Evolutionary conservation across 768 basidiomycete genomes (phyloP).

Genomic region (Boletus rufocinnamomeus): DNA sequence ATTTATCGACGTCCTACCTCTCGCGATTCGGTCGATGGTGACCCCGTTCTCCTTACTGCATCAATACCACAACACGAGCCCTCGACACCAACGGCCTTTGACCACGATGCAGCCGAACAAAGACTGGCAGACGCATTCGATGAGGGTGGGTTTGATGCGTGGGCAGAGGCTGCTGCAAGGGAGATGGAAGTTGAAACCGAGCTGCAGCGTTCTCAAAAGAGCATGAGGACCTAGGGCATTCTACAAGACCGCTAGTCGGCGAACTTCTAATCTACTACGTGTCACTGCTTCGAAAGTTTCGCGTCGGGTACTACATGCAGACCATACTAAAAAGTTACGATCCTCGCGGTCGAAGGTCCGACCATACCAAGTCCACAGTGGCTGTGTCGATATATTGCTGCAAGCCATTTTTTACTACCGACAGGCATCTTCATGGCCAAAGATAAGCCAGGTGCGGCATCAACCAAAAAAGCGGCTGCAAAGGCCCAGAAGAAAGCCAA

Average conservation of each 20-base stretch:
- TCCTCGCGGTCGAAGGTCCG: no score
- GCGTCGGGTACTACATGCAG: no score
- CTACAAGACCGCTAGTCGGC: no score
- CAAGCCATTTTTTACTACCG: no score
- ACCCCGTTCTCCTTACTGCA: neutral
- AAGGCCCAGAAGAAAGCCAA: conserved; percentile 72
- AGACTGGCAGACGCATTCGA: conserved; percentile 59
- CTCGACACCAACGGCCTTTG: conserved; percentile 1
- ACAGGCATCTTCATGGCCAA: conserved; percentile 19
- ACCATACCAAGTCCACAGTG: neutral
- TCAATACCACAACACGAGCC: neutral
- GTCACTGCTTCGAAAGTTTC: no score
- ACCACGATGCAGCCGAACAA: conserved; percentile 47
- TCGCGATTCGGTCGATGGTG: conserved; percentile 16
- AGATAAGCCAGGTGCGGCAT: conserved; percentile 10
- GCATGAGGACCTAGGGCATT: neutral
- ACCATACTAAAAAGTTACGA: no score
- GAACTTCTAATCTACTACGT: neutral
- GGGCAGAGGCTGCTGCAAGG: conserved; percentile 51
- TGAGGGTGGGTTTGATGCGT: conserved; percentile 55
- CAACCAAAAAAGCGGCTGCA: conserved; percentile 44
- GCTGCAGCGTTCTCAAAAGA: conserved; percentile 43
- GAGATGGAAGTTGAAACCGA: conserved; percentile 62
- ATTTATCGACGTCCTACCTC: conserved; percentile 50
- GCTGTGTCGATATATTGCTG: neutral